These are phyloP conservation scores for Globisporangium irregulare DNA, from an alignment of 352 stramenopile genomes.

Conservation along the genomic window DNA sequence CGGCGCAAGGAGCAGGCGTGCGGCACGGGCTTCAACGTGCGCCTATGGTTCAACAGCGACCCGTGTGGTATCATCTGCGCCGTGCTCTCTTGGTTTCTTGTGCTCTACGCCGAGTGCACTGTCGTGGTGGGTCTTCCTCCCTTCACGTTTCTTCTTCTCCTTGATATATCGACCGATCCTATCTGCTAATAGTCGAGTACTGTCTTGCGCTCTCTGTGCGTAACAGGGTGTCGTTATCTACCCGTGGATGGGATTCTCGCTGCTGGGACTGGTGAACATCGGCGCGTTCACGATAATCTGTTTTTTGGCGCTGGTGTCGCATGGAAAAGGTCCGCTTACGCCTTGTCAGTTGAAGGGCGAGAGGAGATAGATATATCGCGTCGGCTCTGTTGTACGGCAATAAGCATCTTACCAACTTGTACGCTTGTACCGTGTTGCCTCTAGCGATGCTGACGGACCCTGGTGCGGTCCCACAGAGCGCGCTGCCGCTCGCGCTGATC, in stretches of 20 bases:
- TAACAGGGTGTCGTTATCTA: constrained; percentile 83
- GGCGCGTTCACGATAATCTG: constrained; percentile 56
- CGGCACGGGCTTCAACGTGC: constrained; percentile 78
- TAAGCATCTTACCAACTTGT: neutral
- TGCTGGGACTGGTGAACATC: constrained; percentile 68
- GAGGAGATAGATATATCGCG: too few species aligned
- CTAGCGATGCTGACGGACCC: constrained; percentile 97
- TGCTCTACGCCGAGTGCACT: constrained; percentile 90
- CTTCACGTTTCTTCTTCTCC: neutral
- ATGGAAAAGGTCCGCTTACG: constrained; percentile 88
- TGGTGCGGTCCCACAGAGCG: constrained; percentile 94
- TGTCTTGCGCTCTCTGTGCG: too few species aligned
- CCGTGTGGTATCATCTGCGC: constrained; percentile 90
- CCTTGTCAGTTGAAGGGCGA: neutral
- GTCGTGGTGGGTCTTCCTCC: constrained; percentile 59
- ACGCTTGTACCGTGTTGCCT: neutral
- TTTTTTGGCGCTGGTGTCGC: constrained; percentile 90
- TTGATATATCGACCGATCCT: too few species aligned
- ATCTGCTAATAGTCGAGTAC: too few species aligned
- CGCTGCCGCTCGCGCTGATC: constrained; percentile 79
- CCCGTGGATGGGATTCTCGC: constrained; percentile 86
- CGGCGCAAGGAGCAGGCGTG: constrained; percentile 48
- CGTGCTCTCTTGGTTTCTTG: constrained; percentile 87
- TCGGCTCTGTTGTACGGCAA: neutral
- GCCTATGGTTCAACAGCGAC: constrained; percentile 90